Conservation (phyloP, 2,329 filamentous ascomycete species). For the Blumeriella jaapii region DNA sequence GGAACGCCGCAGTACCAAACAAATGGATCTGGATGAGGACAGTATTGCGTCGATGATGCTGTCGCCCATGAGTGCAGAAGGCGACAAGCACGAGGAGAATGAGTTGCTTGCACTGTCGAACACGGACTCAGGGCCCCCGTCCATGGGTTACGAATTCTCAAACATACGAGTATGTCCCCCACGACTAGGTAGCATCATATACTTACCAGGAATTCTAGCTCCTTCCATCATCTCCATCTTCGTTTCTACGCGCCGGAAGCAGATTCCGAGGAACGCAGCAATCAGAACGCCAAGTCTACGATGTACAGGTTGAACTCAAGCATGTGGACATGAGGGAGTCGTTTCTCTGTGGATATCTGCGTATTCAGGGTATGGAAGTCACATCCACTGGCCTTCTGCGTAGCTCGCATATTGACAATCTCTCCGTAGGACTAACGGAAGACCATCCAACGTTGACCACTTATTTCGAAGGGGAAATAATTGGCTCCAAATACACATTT, state of each 20-base stretch:
- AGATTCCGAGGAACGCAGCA: constrained; percentile 84
- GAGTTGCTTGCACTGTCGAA: constrained; percentile 24
- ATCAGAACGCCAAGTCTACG: constrained; percentile 85
- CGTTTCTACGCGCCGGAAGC: constrained; percentile 76
- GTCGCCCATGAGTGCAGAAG: constrained; percentile 28
- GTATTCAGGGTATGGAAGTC: constrained; percentile 95
- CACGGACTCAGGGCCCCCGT: constrained; percentile 30
- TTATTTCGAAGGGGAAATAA: constrained; percentile 97
- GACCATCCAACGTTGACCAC: constrained; percentile 97
- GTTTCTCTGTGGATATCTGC: constrained; percentile 86
- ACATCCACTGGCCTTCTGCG: too few relatives aligned
- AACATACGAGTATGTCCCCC: constrained; percentile 38
- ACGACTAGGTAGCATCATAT: neutral
- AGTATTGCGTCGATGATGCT: constrained; percentile 23
- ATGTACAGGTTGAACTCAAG: constrained; percentile 94
- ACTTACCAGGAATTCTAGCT: constrained; percentile 19
- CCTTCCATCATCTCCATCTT: constrained; percentile 70
- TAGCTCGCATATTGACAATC: constrained; percentile 8
- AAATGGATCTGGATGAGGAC: constrained; percentile 31
- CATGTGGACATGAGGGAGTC: constrained; percentile 91
- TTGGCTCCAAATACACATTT: constrained; percentile 91
- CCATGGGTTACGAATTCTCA: constrained; percentile 42
- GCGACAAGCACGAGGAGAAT: constrained; percentile 29
- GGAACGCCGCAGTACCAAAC: constrained; percentile 29
- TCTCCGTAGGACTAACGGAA: constrained; percentile 64